Percentiles rank a stretch among this genome's conserved stretches.
phyloP scores from a whole-genome alignment of 331 rosid genomes.

The Ulmus americana region DNA sequence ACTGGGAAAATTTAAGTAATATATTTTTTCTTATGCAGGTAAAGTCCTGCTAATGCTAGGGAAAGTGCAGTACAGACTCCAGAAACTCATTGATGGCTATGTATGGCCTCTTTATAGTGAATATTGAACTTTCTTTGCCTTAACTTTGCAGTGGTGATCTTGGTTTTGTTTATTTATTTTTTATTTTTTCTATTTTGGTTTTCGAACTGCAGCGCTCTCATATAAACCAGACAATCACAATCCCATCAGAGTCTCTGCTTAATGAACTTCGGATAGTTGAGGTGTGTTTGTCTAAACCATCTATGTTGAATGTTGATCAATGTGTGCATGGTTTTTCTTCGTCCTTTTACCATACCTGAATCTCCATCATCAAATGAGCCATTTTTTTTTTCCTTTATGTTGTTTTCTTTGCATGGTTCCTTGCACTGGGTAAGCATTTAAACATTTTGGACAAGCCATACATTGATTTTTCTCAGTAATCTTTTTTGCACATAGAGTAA shows the following conservation, averaged over 20 bases:
- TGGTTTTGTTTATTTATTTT: conserved; percentile 5
- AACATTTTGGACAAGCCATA: neutral
- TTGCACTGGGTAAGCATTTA: neutral
- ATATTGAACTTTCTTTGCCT: conserved; percentile 5
- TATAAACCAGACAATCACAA: conserved; percentile 73
- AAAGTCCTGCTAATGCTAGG: conserved; percentile 76
- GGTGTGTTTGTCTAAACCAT: conserved; percentile 37
- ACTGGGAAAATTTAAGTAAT: neutral
- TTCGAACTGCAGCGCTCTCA: conserved; percentile 64
- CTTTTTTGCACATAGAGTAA: neutral
- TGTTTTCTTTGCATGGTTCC: conserved; percentile 1
- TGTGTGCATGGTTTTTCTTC: too few relatives aligned
- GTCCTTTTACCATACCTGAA: too few relatives aligned
- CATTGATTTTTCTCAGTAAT: neutral
- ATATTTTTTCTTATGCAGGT: conserved; percentile 43
- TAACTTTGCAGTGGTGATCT: conserved; percentile 13
- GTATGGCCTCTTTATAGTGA: conserved; percentile 36
- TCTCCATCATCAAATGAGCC: too few relatives aligned
- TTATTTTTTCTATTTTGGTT: conserved; percentile 15
- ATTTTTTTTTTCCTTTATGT: neutral
- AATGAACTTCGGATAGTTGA: conserved; percentile 93
- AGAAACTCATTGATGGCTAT: conserved; percentile 75
- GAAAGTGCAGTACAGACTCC: conserved; percentile 80
- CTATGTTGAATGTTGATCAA: too few relatives aligned
- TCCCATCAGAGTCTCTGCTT: conserved; percentile 90